Evolutionary conservation across 2,329 filamentous ascomycete species (phyloP).

Genomic region (Cladosporium sp.): DNA sequence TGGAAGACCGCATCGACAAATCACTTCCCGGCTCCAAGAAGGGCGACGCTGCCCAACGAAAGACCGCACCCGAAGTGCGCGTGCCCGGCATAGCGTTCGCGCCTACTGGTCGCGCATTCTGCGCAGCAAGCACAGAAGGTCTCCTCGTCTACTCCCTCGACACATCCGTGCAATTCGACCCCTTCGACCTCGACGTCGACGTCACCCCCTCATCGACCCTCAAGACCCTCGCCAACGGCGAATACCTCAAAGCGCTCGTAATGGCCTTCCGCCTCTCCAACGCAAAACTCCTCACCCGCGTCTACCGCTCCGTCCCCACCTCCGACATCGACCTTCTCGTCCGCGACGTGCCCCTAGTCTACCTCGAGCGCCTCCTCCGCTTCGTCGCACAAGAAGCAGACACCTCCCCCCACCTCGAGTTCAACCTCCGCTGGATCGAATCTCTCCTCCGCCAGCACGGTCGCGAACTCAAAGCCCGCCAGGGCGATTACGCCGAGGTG

Average conservation of each 20-base stretch:
- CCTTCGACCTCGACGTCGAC: conserved; percentile 90
- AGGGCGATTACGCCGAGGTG: conserved; percentile 75
- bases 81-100: conserved; percentile 83
- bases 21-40: conserved; percentile 80
- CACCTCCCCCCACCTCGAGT: conserved; percentile 87
- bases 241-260: conserved; percentile 86
- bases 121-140: conserved; percentile 90
- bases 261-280: conserved; percentile 98
- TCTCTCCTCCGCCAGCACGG: conserved; percentile 76
- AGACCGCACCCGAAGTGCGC: conserved; percentile 72
- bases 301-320: conserved; percentile 79
- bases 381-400: conserved; percentile 87
- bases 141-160: conserved; percentile 91
- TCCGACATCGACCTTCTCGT: conserved; percentile 73
- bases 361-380: conserved; percentile 76
- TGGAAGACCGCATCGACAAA: conserved; percentile 75
- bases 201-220: conserved; percentile 72
- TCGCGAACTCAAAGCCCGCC: conserved; percentile 74
- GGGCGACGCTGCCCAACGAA: conserved; percentile 77
- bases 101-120: conserved; percentile 84
- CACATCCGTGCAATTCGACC: conserved; percentile 78
- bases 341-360: conserved; percentile 73
- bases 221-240: conserved; percentile 67
- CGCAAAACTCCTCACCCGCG: conserved; percentile 69
- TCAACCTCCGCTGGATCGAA: conserved; percentile 90